A percentile compares a stretch with the other conserved stretches of the same genome.
phyloP scores from a whole-genome alignment of 169 alveolate genomes.

The Plasmodium adleri region DNA sequence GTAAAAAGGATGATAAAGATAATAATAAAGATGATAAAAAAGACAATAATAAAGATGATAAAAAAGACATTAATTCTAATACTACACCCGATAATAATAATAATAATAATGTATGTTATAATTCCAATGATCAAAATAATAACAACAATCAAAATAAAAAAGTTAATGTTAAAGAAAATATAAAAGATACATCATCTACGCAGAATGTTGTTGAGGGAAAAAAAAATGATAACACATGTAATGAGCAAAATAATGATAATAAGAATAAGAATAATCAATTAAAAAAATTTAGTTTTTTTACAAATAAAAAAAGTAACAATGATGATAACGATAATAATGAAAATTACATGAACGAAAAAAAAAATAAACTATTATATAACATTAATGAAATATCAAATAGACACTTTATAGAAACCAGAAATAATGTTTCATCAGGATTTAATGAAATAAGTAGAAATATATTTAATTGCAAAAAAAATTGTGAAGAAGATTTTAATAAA shows the following conservation, averaged over 20 bases:
- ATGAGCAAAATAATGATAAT: not conserved
- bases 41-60: not conserved
- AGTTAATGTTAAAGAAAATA: not conserved
- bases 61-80: not conserved
- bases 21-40: not conserved
- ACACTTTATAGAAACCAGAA: slow-evolving; percentile 23
- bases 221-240: not conserved
- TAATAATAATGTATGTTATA: not conserved
- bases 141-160: not conserved
- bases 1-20: not conserved
- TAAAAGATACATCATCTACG: not conserved
- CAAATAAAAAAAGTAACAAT: not conserved
- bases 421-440: slow-evolving; percentile 25
- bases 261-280: slow-evolving; percentile 1
- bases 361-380: slow-evolving; percentile 16
- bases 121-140: not conserved
- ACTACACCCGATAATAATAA: not conserved
- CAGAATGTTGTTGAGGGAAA: not conserved
- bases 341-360: slow-evolving; percentile 3
- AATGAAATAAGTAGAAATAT: slow-evolving; percentile 45
- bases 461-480: slow-evolving; percentile 14
- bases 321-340: not conserved
- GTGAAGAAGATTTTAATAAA: slow-evolving; percentile 53
- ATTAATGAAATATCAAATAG: slow-evolving; percentile 25
- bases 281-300: not conserved